These are phyloP conservation scores for Xylaria polymorpha DNA, from an alignment of 2,329 filamentous ascomycete species.

Conservation along the genomic window DNA sequence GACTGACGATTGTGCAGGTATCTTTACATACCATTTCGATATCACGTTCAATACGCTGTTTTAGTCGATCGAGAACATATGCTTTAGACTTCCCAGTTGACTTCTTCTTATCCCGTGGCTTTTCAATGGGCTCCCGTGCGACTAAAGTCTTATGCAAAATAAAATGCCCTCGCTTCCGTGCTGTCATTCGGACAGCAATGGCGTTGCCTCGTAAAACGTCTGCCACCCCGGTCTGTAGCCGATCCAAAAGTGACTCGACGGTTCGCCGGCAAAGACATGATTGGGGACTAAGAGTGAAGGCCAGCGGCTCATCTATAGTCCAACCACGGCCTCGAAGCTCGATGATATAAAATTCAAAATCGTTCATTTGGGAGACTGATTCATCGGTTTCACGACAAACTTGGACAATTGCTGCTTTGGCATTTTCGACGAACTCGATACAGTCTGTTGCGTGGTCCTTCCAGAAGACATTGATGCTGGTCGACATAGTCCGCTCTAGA, in stretches of 20 bases:
- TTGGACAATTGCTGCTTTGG: slow-evolving; percentile 53
- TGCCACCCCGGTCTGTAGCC: slow-evolving; percentile 62
- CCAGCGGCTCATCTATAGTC: slow-evolving; percentile 59
- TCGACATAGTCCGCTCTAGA: slow-evolving; percentile 57
- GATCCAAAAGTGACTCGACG: slow-evolving; percentile 62
- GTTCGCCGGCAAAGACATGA: slow-evolving; percentile 58
- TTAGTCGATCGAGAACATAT: slow-evolving; percentile 56
- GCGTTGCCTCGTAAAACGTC: slow-evolving; percentile 62
- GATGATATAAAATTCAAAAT: slow-evolving; percentile 61
- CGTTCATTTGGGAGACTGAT: slow-evolving; percentile 56
- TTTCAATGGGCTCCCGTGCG: slow-evolving; percentile 53
- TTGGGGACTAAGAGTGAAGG: slow-evolving; percentile 57
- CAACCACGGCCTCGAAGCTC: slow-evolving; percentile 61
- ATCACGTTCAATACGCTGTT: slow-evolving; percentile 59
- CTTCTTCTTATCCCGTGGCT: slow-evolving; percentile 50
- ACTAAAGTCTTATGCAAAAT: slow-evolving; percentile 63
- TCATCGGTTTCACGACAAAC: slow-evolving; percentile 57
- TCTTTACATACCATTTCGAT: slow-evolving; percentile 64
- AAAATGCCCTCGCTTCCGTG: slow-evolving; percentile 65
- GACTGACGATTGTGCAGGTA: slow-evolving; percentile 59
- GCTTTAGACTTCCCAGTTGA: slow-evolving; percentile 53
- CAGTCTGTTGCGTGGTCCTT: slow-evolving; percentile 58
- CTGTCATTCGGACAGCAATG: slow-evolving; percentile 59
- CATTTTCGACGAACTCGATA: slow-evolving; percentile 55
- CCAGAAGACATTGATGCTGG: slow-evolving; percentile 59